Percentiles rank a stretch among this genome's conserved stretches.
Evolutionary conservation across 1,284 basidiomycete genomes (phyloP).

Genomic region (Ustilago tritici): DNA sequence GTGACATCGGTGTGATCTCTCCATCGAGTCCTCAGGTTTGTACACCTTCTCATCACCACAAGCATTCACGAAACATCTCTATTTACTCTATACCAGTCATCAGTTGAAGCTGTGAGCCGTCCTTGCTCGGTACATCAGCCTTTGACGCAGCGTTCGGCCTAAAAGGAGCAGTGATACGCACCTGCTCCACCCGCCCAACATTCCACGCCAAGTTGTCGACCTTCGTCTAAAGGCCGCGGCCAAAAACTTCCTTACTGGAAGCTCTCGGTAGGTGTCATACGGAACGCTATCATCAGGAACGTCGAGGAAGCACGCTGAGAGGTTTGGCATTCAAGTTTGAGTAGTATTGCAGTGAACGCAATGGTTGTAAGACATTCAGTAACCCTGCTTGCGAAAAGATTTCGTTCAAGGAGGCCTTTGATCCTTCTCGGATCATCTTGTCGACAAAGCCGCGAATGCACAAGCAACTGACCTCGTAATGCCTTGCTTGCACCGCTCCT

Average conservation of each 20-base stretch:
- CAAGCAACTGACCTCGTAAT: conserved; percentile 9
- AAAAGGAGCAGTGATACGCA: conserved; percentile 39
- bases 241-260: conserved; percentile 57
- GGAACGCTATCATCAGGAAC: background rate
- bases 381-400: background rate
- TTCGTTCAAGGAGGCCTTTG: background rate
- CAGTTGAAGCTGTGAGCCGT: conserved; percentile 33
- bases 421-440: background rate
- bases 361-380: background rate
- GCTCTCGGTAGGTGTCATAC: conserved; percentile 31
- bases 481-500: background rate
- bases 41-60: background rate
- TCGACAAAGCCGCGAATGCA: background rate
- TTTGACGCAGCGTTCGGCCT: conserved; percentile 22
- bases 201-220: conserved; percentile 56
- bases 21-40: background rate
- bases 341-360: background rate
- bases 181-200: conserved; percentile 50
- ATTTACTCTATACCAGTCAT: conserved; percentile 1
- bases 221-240: conserved; percentile 56
- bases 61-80: background rate
- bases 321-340: background rate
- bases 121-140: conserved; percentile 30
- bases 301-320: background rate
- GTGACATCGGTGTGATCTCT: background rate